phyloP scores from a whole-genome alignment of 805 yeast species.

The Candida golubevii region DNA sequence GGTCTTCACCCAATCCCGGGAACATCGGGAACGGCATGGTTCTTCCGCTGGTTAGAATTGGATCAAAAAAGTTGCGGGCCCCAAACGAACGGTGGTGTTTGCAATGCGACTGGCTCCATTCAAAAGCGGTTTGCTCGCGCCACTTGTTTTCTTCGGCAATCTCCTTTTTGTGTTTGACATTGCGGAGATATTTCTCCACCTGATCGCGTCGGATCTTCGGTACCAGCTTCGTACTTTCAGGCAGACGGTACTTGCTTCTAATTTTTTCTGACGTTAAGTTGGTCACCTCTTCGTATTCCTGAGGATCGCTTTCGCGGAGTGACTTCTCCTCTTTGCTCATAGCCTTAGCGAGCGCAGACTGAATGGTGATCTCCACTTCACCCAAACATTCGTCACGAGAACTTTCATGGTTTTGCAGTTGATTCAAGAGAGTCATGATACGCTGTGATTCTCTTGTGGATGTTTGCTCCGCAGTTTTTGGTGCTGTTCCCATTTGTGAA shows the following conservation, averaged over 20 bases:
- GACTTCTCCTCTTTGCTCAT: conserved; percentile 17
- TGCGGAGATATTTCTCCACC: conserved; percentile 40
- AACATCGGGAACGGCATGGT: conserved; percentile 15
- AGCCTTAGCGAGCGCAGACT: conserved; percentile 23
- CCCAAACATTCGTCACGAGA: background rate
- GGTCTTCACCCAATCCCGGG: conserved; percentile 11
- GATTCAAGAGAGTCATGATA: conserved; percentile 6
- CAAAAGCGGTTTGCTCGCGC: conserved; percentile 48
- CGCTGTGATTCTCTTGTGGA: conserved; percentile 4
- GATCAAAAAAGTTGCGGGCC: conserved; percentile 43
- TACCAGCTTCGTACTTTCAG: background rate
- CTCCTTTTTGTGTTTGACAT: conserved; percentile 40
- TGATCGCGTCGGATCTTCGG: conserved; percentile 10
- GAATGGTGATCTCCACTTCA: conserved; percentile 15
- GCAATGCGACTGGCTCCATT: conserved; percentile 42
- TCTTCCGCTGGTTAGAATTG: conserved; percentile 22
- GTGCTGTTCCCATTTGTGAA: background rate
- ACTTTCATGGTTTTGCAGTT: background rate
- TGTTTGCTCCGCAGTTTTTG: background rate
- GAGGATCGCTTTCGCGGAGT: conserved; percentile 7
- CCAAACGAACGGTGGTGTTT: conserved; percentile 39
- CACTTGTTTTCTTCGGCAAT: conserved; percentile 40
- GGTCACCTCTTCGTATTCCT: conserved; percentile 14
- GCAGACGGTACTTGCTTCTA: conserved; percentile 12
- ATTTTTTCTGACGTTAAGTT: conserved; percentile 18